A percentile compares a stretch with the other conserved stretches of the same genome.
Evolutionary conservation across 306 rosid genomes (phyloP).

Genomic region (Ochetophila trinervis): DNA sequence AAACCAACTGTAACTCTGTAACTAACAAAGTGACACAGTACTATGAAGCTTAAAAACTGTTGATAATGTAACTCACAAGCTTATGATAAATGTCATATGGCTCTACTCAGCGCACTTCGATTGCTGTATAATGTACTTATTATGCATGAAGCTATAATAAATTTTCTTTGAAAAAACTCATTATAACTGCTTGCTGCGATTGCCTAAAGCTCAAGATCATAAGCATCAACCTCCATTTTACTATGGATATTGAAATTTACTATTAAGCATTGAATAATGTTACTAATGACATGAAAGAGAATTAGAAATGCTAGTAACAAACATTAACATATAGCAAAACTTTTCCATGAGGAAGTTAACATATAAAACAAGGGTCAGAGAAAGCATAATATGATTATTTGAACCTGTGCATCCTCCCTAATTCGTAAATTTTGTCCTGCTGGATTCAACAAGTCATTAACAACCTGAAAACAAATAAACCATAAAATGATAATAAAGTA

Average conservation of each 20-base stretch:
- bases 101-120: not conserved
- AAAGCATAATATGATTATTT: conserved; percentile 10
- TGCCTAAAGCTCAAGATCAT: conserved; percentile 9
- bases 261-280: conserved; percentile 9
- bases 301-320: not conserved
- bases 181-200: conserved; percentile 8
- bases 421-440: conserved; percentile 96
- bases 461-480: conserved; percentile 65
- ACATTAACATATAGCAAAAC: not conserved
- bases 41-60: too few species aligned
- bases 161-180: not conserved
- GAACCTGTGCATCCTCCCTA: conserved; percentile 98
- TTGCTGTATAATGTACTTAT: not conserved
- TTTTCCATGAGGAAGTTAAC: conserved; percentile 14
- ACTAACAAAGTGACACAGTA: too few species aligned
- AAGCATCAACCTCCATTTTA: conserved; percentile 19
- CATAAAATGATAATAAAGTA: conserved; percentile 15
- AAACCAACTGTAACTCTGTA: too few species aligned
- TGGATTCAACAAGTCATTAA: conserved; percentile 93
- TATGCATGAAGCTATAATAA: not conserved
- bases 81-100: not conserved
- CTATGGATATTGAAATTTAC: conserved; percentile 9
- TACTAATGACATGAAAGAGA: conserved; percentile 7
- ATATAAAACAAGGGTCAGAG: conserved; percentile 23
- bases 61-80: too few species aligned